Evolutionary conservation across 345 rosid genomes (phyloP).

Genomic region (Anastatica hierochuntica): DNA sequence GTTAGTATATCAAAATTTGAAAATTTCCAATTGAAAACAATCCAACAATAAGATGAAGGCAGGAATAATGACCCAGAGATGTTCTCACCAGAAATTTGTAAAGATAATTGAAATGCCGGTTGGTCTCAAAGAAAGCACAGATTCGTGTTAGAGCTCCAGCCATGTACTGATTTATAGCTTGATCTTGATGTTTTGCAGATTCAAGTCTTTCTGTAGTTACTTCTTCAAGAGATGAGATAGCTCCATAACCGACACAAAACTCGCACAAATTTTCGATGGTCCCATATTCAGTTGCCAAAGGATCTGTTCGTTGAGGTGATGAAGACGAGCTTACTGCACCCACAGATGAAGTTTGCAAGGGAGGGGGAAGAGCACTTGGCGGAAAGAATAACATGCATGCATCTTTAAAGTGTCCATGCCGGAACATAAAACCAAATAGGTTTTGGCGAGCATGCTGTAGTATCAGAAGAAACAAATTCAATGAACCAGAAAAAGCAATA

Average conservation of each 20-base stretch:
- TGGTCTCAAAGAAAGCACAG: conserved; percentile 74
- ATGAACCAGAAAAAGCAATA: background rate
- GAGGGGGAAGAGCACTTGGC: conserved; percentile 52
- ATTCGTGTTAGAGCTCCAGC: conserved; percentile 65
- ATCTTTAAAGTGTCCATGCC: conserved; percentile 74
- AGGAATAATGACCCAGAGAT: conserved; percentile 11
- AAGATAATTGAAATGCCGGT: conserved; percentile 79
- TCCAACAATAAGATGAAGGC: conserved; percentile 40
- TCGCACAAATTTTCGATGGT: conserved; percentile 85
- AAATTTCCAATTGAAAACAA: conserved; percentile 41
- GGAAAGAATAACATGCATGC: conserved; percentile 90
- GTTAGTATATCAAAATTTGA: background rate
- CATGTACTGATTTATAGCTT: conserved; percentile 51
- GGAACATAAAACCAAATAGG: conserved; percentile 78
- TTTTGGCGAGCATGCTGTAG: conserved; percentile 87
- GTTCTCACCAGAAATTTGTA: conserved; percentile 68
- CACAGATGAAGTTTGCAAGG: conserved; percentile 54
- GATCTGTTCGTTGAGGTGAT: conserved; percentile 86
- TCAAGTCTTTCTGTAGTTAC: conserved; percentile 58
- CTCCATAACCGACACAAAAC: conserved; percentile 67
- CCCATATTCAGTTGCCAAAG: conserved; percentile 85
- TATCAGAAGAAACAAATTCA: conserved; percentile 12
- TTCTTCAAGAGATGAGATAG: conserved; percentile 74
- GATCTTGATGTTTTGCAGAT: conserved; percentile 50
- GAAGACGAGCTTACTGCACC: conserved; percentile 55